A percentile compares a stretch with the other conserved stretches of the same genome.
phyloP scores from a whole-genome alignment of 108 stramenopile species.

The Fistulifera solaris region DNA sequence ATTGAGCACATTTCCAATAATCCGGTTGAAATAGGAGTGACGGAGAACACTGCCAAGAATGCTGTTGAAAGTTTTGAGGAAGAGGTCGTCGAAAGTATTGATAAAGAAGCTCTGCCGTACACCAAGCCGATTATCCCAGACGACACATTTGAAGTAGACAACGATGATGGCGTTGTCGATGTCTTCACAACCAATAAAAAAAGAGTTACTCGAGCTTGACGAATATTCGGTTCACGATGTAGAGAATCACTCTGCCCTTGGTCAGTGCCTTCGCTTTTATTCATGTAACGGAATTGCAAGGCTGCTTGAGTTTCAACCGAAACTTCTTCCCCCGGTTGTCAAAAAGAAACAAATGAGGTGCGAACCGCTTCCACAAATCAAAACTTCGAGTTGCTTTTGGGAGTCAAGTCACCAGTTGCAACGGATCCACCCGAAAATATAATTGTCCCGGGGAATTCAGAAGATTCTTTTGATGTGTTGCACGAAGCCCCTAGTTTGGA shows the following conservation, averaged over 20 bases:
- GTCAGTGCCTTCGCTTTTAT: slow-evolving; percentile 5
- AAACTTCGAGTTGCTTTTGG: too few relatives aligned
- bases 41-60: not conserved
- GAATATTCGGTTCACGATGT: not conserved
- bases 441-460: too few relatives aligned
- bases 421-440: too few relatives aligned
- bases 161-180: not conserved
- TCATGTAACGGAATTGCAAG: slow-evolving; percentile 2
- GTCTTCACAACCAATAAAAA: not conserved
- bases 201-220: slow-evolving; percentile 1
- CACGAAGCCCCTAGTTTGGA: too few relatives aligned
- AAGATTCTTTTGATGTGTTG: too few relatives aligned
- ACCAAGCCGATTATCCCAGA: not conserved
- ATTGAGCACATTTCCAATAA: too few relatives aligned
- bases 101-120: not conserved
- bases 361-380: too few relatives aligned
- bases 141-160: not conserved
- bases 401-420: too few relatives aligned
- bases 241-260: slow-evolving; percentile 3
- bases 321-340: too few relatives aligned
- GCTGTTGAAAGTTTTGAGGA: not conserved
- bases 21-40: too few relatives aligned
- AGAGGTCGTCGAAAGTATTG: not conserved
- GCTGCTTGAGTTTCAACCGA: too few relatives aligned
- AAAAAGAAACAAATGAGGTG: too few relatives aligned